Base-by-base conservation (phyloP, 2,329 filamentous ascomycete species). In the Alternaria sp. region DNA sequence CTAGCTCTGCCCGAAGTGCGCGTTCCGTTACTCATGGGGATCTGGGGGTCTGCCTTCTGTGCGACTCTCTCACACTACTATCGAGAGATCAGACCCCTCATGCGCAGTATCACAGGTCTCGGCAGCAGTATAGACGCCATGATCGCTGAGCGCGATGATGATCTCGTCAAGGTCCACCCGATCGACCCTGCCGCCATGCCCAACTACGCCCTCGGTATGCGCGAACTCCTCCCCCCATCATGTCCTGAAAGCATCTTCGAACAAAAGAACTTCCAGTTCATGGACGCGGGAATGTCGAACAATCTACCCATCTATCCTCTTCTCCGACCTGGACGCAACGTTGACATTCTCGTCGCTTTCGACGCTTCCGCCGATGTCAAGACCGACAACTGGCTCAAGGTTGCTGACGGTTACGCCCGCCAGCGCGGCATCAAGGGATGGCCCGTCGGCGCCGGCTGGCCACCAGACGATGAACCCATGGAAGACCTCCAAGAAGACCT, bases 211-310 rank as follows among this genome's bases (percentile, higher is more conserved):
- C 89, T 93, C 64, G 92, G 91, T 9, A 91, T 99, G 89, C 86
- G 91, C 70, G 89, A 88, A 12, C 85, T 88, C 64, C 84, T 99
- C 7, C 91, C 93, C 1, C 81, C 87, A 1, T 92, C 92, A 0
- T 91, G 91, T n/a, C 93, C 96, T 0, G 87, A 90, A 30, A 93
- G 88, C 61, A 88, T 97, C 43, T 89, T 92, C 72, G 84, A 88
- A 17, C 86, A 85, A 13, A 85, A 90, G 47, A 91, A 97, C 77
- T 76, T 85, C 40, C 81, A 84, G 59, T 79, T 86, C 15, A 98
- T 97, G 94, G 96, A 99, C 79, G 94, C 96, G 2, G 96, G 96
- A 54, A 99, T 99, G 96, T 96, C 92, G 68, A 98, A 99, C 78
- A 99, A 99, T 75, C 85, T 99, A 9, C 96, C 96, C 2, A 94